These are phyloP conservation scores for Citropsis articulata DNA, from an alignment of 345 rosid species.

Conservation along the genomic window DNA sequence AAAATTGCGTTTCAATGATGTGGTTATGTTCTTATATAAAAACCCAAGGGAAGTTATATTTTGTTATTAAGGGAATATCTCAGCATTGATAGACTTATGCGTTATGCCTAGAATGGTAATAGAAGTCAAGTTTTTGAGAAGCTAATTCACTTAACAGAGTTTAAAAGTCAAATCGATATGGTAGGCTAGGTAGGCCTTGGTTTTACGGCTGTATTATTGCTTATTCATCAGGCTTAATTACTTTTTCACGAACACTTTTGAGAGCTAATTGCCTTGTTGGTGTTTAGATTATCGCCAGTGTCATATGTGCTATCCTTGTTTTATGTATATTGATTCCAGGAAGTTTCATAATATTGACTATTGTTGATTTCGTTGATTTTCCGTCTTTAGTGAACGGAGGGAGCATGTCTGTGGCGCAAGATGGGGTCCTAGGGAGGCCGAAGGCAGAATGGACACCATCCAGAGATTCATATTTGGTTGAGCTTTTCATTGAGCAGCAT, in stretches of 20 bases:
- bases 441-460: constrained; percentile 38
- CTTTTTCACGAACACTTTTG: neutral
- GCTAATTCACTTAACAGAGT: neutral
- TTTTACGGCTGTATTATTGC: neutral
- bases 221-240: neutral
- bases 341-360: neutral
- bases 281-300: neutral
- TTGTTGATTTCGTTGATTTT: neutral
- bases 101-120: neutral
- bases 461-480: constrained; percentile 32
- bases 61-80: neutral
- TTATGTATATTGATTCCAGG: neutral
- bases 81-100: neutral
- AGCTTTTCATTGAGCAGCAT: constrained; percentile 33
- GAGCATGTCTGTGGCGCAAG: constrained; percentile 29
- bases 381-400: neutral
- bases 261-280: no score
- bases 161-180: neutral
- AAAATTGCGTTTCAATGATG: neutral
- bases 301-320: neutral
- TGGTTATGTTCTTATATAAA: neutral
- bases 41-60: neutral
- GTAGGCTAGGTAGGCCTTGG: neutral
- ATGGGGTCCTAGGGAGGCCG: constrained; percentile 23
- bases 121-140: neutral